These are phyloP conservation scores for Hsuehochloa calcarea DNA, from an alignment of 176 grass and related monocot genomes.

Conservation along the genomic window DNA sequence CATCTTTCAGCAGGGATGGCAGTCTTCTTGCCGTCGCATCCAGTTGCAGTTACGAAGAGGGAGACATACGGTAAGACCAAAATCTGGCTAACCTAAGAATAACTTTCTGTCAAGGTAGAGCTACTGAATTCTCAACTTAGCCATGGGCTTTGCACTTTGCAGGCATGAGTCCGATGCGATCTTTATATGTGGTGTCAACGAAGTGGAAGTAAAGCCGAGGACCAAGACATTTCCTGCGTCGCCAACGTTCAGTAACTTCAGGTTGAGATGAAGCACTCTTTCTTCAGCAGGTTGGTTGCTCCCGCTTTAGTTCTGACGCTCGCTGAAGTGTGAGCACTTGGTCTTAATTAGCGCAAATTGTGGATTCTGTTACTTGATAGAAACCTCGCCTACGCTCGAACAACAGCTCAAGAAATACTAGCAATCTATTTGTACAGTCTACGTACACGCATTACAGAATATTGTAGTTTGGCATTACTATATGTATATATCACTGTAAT, in stretches of 20 bases:
- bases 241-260: not conserved
- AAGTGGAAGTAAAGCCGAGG: constrained; percentile 72
- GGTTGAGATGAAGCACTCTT: not conserved
- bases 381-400: not conserved
- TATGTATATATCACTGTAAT: not conserved
- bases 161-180: constrained; percentile 56
- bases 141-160: not conserved
- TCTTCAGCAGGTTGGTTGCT: constrained; percentile 4
- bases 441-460: not conserved
- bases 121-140: not conserved
- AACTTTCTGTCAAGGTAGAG: not conserved
- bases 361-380: not conserved
- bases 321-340: not conserved
- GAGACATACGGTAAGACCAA: constrained; percentile 49
- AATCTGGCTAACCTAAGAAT: not conserved
- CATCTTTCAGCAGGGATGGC: constrained; percentile 63
- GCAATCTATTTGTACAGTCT: not conserved
- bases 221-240: constrained; percentile 17
- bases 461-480: not conserved
- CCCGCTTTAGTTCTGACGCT: constrained; percentile 1
- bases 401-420: not conserved
- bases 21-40: constrained; percentile 65
- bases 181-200: constrained; percentile 51
- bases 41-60: constrained; percentile 63
- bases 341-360: not conserved